Base-by-base conservation (phyloP, 306 rosid genomes). In the Rosa multiflora region DNA sequence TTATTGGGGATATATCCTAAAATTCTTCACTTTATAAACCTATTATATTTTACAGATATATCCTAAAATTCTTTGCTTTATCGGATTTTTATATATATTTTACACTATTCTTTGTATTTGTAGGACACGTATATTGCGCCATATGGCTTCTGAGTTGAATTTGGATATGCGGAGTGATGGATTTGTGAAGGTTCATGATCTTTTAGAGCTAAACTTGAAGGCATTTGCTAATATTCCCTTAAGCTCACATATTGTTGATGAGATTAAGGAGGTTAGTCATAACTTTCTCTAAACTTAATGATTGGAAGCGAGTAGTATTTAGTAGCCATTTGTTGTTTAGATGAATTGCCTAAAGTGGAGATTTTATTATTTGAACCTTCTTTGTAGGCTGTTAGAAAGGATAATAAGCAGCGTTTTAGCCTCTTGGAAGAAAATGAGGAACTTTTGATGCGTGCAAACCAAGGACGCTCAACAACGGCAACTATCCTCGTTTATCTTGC, bases 61-160 rank as follows among this genome's bases (percentile, higher is more conserved):
- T n/a, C n/a, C n/a, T n/a, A n/a, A n/a, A n/a, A n/a, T n/a, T n/a
- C n/a, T n/a, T n/a, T n/a, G n/a, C n/a, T n/a, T n/a, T n/a, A n/a
- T n/a, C n/a, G n/a, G n/a, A n/a, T n/a, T n/a, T n/a, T n/a, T n/a
- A n/a, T n/a, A n/a, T 29, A 29, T 43, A 23, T 32, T 14, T 2
- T 5, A 29, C n/a, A 32, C 63, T 56, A n/a, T 32, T 29, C 56
- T 46, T 52, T 67, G 78, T 48, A 52, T 80, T 85, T 29, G 32
- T 29, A 95, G 99, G 87, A 93, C 99, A 0, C 82, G 93, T 12
- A 81, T 95, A 85, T 86, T 95, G 86, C 96, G 99, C 39, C 99
- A 93, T 67, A 93, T 91, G 97, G 96, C 93, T 42, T 81, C 93
- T 62, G 96, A 93, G 53, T 83, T 95, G 86, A 90, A 88, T 80